phyloP scores from a whole-genome alignment of 2,329 filamentous ascomycete species.

The Neospermospora avenae region DNA sequence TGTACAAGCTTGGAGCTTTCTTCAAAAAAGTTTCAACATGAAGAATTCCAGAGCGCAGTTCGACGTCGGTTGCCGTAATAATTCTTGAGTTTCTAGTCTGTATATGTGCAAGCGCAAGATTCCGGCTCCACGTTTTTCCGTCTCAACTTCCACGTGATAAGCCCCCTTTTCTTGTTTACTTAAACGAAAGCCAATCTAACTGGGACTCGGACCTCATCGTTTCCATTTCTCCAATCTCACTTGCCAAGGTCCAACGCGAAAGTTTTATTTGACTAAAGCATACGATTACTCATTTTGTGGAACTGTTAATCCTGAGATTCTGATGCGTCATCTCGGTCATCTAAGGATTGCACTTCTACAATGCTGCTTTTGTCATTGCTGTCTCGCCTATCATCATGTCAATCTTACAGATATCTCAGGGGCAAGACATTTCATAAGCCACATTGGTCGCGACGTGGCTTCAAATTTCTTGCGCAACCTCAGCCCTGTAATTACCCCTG shows the following conservation, averaged over 20 bases:
- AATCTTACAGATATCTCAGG: constrained; percentile 21
- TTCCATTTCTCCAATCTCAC: background rate
- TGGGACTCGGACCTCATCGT: background rate
- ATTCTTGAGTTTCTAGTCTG: background rate
- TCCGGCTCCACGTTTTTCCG: background rate
- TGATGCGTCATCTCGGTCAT: background rate
- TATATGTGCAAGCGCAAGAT: background rate
- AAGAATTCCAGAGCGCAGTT: constrained; percentile 13
- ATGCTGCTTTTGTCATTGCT: background rate
- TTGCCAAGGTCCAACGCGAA: background rate
- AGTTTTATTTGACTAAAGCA: background rate
- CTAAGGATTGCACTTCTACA: background rate
- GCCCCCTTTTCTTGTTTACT: background rate
- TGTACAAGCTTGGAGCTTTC: constrained; percentile 19
- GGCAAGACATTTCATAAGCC: constrained; percentile 14
- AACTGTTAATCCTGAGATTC: background rate
- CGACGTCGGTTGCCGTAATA: constrained; percentile 4
- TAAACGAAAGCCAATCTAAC: background rate
- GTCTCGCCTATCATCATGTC: background rate
- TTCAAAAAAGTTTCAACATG: constrained; percentile 20
- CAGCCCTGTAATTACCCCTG: constrained; percentile 11
- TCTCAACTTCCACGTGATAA: background rate
- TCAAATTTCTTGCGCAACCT: constrained; percentile 19
- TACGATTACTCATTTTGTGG: constrained; percentile 9
- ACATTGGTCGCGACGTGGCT: constrained; percentile 21